phyloP scores from a whole-genome alignment of 1,284 basidiomycete species.

The Leccinum angustisporum region DNA sequence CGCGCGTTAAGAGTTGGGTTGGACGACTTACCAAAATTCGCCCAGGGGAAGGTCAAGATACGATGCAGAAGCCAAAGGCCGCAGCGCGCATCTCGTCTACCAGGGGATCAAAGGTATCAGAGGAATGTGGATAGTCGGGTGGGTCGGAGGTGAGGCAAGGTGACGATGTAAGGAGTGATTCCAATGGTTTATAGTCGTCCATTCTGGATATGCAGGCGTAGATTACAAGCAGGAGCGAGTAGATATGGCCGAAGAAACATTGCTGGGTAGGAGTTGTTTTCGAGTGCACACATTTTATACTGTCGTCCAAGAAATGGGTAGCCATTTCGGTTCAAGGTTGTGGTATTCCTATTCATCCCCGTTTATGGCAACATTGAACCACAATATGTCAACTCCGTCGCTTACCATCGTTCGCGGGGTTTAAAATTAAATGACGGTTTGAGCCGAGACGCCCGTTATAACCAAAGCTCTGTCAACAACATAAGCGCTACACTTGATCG shows the following conservation, averaged over 20 bases:
- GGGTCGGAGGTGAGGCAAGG: neutral
- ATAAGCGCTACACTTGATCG: neutral
- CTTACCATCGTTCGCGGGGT: neutral
- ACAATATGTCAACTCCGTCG: neutral
- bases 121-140: neutral
- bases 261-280: neutral
- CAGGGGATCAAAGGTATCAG: slow-evolving; percentile 4
- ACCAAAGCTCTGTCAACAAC: neutral
- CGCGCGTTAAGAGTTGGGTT: neutral
- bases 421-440: neutral
- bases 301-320: neutral
- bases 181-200: slow-evolving; percentile 13
- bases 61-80: slow-evolving; percentile 4
- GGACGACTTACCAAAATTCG: neutral
- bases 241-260: neutral
- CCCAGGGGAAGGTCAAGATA: slow-evolving; percentile 5
- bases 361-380: slow-evolving; percentile 1
- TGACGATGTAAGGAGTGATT: neutral
- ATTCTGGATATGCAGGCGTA: slow-evolving; percentile 1
- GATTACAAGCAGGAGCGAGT: neutral
- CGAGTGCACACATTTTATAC: neutral
- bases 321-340: neutral
- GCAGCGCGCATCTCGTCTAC: neutral
- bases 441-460: neutral
- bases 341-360: slow-evolving; percentile 11